Conservation (phyloP, 2,329 filamentous ascomycete species). For the Gnomoniopsis sp. region DNA sequence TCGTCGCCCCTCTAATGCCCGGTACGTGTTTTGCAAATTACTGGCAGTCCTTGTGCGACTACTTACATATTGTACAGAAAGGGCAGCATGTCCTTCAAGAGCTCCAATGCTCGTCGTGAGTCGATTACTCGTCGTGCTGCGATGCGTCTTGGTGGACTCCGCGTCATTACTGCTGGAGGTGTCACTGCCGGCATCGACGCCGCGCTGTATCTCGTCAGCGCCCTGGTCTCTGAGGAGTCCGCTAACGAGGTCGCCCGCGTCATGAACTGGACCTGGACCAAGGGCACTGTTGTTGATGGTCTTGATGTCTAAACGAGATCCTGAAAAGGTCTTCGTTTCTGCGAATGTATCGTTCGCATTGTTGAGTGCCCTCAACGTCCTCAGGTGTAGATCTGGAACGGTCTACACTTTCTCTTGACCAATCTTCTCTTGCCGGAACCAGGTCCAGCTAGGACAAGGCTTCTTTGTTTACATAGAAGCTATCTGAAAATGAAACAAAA, state of each 20-base stretch:
- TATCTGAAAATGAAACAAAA: constrained; percentile 5
- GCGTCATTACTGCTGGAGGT: constrained; percentile 78
- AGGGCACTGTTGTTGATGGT: constrained; percentile 80
- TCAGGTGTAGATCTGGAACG: constrained; percentile 4
- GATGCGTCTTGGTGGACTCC: constrained; percentile 65
- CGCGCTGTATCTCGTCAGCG: constrained; percentile 78
- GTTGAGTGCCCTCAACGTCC: background rate
- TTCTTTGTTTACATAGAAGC: constrained; percentile 7
- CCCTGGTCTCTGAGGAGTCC: constrained; percentile 72
- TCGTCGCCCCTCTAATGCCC: constrained; percentile 57
- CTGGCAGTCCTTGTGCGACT: background rate
- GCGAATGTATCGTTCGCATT: background rate
- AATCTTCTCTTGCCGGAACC: constrained; percentile 1
- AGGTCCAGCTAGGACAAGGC: constrained; percentile 2
- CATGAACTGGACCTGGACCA: constrained; percentile 82
- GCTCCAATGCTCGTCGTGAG: constrained; percentile 71
- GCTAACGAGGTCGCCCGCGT: constrained; percentile 71
- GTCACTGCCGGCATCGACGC: constrained; percentile 80
- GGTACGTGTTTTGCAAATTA: constrained; percentile 40
- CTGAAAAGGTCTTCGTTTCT: background rate
- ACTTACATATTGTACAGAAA: constrained; percentile 50
- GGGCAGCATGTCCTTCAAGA: constrained; percentile 79
- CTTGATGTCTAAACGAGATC: constrained; percentile 65
- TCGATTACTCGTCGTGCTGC: constrained; percentile 75
- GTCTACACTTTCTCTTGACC: constrained; percentile 1